Percentiles rank a stretch among this genome's conserved stretches.
These are phyloP conservation scores for Pichia sp. DNA, from an alignment of 1,139 yeast genomes.

Conservation along the genomic window DNA sequence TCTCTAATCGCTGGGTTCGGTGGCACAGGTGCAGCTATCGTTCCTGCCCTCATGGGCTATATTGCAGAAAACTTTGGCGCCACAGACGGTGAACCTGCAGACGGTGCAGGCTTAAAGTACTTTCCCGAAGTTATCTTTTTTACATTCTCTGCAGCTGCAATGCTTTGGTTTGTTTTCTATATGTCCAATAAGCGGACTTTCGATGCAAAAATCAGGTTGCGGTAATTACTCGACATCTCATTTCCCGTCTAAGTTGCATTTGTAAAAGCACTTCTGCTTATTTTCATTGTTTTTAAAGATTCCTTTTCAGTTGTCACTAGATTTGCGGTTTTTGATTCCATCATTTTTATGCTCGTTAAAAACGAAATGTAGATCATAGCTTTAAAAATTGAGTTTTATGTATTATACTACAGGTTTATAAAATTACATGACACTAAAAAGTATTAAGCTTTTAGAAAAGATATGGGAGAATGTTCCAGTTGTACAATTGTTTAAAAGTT, in stretches of 20 bases:
- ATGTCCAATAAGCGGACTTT: conserved; percentile 18
- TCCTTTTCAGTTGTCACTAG: neutral
- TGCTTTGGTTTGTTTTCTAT: conserved; percentile 28
- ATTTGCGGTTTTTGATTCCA: neutral
- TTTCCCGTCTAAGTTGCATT: neutral
- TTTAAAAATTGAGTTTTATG: too few species aligned
- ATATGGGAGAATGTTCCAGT: neutral
- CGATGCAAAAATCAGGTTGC: conserved; percentile 19
- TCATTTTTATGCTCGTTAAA: neutral
- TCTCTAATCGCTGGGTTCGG: conserved; percentile 78
- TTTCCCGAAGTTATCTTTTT: conserved; percentile 28
- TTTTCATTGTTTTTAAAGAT: neutral
- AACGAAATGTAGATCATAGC: neutral
- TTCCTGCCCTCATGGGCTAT: conserved; percentile 60
- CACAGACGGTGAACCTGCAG: conserved; percentile 11
- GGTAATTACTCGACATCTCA: neutral
- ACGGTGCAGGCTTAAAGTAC: conserved; percentile 29
- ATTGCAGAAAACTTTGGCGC: conserved; percentile 28
- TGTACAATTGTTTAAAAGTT: neutral
- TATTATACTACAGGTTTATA: neutral
- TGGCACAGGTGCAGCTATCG: conserved; percentile 72
- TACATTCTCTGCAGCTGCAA: conserved; percentile 23
- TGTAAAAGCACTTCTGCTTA: neutral
- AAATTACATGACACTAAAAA: neutral
- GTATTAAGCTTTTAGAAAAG: neutral